Evolutionary conservation across 768 basidiomycete genomes (phyloP).

Genomic region (Suillus subluteus): DNA sequence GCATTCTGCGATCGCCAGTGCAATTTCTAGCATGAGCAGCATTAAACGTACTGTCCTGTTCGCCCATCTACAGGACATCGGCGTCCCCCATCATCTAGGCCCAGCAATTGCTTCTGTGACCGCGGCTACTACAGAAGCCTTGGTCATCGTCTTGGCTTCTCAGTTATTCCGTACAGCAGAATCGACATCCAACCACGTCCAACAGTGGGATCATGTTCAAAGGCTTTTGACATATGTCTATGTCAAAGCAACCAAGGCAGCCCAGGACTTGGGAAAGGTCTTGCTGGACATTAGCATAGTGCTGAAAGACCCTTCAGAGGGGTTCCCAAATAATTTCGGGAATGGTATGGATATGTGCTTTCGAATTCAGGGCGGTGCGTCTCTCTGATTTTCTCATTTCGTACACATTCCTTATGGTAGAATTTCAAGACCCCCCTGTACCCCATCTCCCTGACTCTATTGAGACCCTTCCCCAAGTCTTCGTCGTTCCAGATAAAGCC

Average conservation of each 20-base stretch:
- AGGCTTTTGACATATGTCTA: constrained; percentile 81
- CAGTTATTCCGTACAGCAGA: constrained; percentile 51
- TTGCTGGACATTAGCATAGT: constrained; percentile 81
- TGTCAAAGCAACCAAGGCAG: constrained; percentile 79
- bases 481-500: constrained; percentile 21
- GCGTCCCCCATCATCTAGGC: constrained; percentile 58
- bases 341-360: constrained; percentile 46
- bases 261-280: constrained; percentile 66
- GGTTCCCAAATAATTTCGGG: constrained; percentile 41
- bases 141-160: constrained; percentile 69
- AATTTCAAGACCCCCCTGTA: constrained; percentile 25
- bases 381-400: constrained; percentile 8
- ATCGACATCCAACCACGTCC: constrained; percentile 41
- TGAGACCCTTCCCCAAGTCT: constrained; percentile 36
- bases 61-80: constrained; percentile 30
- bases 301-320: constrained; percentile 58
- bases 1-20: neutral
- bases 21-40: neutral
- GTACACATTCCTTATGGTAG: constrained; percentile 28
- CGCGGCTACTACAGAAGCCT: constrained; percentile 47
- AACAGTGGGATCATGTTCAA: constrained; percentile 71
- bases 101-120: constrained; percentile 53
- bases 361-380: constrained; percentile 48
- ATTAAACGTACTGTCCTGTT: constrained; percentile 1
- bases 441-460: constrained; percentile 48